Percentiles rank a stretch among this genome's conserved stretches.
Conservation (phyloP, 2,329 filamentous ascomycete species). For the Ophiostoma montium region DNA sequence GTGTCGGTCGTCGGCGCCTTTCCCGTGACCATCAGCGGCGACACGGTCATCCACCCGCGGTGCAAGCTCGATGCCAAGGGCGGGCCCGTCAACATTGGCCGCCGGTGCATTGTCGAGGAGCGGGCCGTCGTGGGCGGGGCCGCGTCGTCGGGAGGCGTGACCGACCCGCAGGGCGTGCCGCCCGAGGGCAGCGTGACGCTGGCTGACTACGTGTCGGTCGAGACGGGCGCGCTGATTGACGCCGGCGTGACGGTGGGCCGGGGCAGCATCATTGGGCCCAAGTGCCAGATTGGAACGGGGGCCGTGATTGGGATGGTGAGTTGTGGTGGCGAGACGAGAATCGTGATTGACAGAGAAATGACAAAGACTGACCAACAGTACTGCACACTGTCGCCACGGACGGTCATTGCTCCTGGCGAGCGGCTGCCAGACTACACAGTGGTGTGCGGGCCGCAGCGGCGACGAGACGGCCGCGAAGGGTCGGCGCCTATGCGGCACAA, state of each 20-base stretch:
- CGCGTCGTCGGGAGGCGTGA: not conserved
- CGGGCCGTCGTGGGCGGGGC: constrained; percentile 38
- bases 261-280: constrained; percentile 45
- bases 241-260: constrained; percentile 47
- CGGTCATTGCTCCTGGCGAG: constrained; percentile 41
- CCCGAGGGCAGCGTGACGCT: constrained; percentile 37
- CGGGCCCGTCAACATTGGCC: constrained; percentile 67
- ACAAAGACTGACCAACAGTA: constrained; percentile 30
- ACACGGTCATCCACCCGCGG: constrained; percentile 77
- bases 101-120: constrained; percentile 72
- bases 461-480: constrained; percentile 41
- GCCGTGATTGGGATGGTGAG: constrained; percentile 49
- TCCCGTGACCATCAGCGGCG: constrained; percentile 62
- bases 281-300: constrained; percentile 43
- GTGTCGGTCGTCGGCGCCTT: constrained; percentile 55
- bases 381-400: constrained; percentile 55
- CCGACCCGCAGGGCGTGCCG: constrained; percentile 10
- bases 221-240: constrained; percentile 46
- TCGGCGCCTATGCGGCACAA: constrained; percentile 49
- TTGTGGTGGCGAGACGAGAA: not conserved
- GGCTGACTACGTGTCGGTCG: constrained; percentile 47
- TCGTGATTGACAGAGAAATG: not conserved
- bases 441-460: constrained; percentile 47
- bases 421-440: constrained; percentile 53
- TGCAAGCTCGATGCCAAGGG: constrained; percentile 63